Evolutionary conservation across 179 eudicot species (phyloP).

Genomic region (Silene coronaria): DNA sequence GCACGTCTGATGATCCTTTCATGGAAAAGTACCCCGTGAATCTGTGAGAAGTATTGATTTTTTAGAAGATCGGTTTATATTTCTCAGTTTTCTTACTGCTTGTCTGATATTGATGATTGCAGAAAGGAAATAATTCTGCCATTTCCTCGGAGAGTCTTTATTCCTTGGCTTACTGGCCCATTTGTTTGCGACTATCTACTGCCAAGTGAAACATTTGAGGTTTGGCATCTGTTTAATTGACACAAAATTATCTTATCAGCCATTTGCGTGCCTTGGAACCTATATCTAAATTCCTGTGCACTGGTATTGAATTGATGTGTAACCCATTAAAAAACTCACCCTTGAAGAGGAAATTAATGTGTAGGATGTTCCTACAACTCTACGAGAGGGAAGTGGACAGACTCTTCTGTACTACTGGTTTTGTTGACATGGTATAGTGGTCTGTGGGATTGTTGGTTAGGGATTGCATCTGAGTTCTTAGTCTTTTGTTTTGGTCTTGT

Average conservation of each 20-base stretch:
- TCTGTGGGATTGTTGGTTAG: background rate
- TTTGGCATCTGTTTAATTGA: conserved; percentile 24
- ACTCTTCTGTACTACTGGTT: background rate
- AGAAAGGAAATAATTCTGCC: conserved; percentile 56
- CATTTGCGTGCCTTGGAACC: background rate
- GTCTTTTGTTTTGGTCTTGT: background rate
- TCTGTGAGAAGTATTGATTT: background rate
- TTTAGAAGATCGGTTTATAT: background rate
- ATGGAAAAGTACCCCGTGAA: background rate
- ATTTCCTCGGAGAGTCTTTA: conserved; percentile 82
- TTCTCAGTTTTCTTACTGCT: background rate
- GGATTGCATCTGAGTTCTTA: background rate
- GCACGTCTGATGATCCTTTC: background rate
- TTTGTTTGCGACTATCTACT: conserved; percentile 77
- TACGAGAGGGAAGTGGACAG: background rate
- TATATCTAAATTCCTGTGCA: background rate
- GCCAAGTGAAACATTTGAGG: conserved; percentile 80
- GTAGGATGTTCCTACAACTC: background rate
- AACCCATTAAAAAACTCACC: background rate
- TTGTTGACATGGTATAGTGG: background rate
- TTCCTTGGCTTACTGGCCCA: conserved; percentile 79
- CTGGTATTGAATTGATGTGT: background rate
- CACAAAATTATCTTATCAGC: background rate
- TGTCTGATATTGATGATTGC: conserved; percentile 23
- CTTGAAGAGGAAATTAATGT: background rate